A percentile compares a stretch with the other conserved stretches of the same genome.
Conservation (phyloP, 208 protist genomes). For the Leishmania gerbilli region DNA sequence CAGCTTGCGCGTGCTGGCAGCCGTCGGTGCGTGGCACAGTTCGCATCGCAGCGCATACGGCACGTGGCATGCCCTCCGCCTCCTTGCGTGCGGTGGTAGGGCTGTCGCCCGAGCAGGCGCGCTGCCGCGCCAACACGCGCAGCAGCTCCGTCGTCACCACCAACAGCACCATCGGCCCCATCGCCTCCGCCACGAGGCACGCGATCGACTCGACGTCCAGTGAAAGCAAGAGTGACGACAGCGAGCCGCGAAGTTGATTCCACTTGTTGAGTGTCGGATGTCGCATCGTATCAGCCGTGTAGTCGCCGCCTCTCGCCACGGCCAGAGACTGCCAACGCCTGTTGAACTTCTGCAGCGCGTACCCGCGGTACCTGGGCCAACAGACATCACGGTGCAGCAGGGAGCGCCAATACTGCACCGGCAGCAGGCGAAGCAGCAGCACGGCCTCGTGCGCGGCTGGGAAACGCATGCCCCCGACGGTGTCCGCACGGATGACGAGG, state of each 20-base stretch:
- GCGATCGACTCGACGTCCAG: background rate
- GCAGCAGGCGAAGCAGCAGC: constrained; percentile 10
- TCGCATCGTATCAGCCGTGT: background rate
- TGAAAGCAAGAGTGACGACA: background rate
- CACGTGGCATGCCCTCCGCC: background rate
- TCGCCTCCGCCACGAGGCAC: constrained; percentile 2
- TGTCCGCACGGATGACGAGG: background rate
- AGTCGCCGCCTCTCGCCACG: background rate
- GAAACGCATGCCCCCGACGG: background rate
- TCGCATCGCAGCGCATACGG: background rate
- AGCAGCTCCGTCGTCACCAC: constrained; percentile 4
- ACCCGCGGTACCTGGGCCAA: constrained; percentile 11
- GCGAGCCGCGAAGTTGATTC: background rate
- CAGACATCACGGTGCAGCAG: constrained; percentile 1
- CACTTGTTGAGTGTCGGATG: background rate
- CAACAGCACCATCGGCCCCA: constrained; percentile 8
- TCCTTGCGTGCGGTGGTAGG: background rate
- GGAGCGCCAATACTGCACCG: background rate
- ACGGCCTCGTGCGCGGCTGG: background rate
- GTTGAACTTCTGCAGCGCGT: background rate
- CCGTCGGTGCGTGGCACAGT: background rate
- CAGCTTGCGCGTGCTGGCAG: background rate
- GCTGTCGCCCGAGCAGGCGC: background rate
- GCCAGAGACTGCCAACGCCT: background rate
- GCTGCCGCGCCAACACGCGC: background rate